Evolutionary conservation across 805 yeast species (phyloP).

Genomic region (Metschnikowia lochheadii): DNA sequence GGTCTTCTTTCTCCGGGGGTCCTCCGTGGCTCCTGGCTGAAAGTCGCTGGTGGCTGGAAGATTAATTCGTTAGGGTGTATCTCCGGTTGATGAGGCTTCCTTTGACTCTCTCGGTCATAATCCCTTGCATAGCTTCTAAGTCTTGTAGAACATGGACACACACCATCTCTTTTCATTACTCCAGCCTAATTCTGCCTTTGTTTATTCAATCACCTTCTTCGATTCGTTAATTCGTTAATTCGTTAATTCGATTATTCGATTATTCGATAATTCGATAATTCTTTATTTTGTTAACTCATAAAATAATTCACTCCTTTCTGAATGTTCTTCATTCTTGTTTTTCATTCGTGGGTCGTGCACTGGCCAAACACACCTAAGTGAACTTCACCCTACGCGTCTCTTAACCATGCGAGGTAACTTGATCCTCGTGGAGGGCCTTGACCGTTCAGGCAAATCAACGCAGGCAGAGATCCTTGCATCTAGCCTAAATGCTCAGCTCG

Average conservation of each 20-base stretch:
- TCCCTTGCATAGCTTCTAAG: slow-evolving; percentile 35
- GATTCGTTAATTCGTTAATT: too few species aligned
- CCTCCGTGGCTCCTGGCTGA: slow-evolving; percentile 14
- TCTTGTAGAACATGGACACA: too few species aligned
- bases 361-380: too few species aligned
- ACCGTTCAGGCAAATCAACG: slow-evolving; percentile 91
- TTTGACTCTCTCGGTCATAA: slow-evolving; percentile 49
- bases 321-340: too few species aligned
- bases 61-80: slow-evolving; percentile 39
- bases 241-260: too few species aligned
- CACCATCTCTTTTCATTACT: too few species aligned
- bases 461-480: slow-evolving; percentile 47
- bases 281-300: too few species aligned
- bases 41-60: slow-evolving; percentile 15
- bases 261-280: too few species aligned
- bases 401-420: slow-evolving; percentile 57
- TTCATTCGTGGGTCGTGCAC: too few species aligned
- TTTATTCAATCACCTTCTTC: too few species aligned
- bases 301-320: too few species aligned
- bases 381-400: neutral
- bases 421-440: slow-evolving; percentile 87
- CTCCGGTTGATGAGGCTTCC: slow-evolving; percentile 47
- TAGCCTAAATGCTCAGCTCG: slow-evolving; percentile 30
- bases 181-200: too few species aligned
- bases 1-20: slow-evolving; percentile 16